Base-by-base conservation (phyloP, 768 basidiomycete species). In the Dentipellis fragilis region DNA sequence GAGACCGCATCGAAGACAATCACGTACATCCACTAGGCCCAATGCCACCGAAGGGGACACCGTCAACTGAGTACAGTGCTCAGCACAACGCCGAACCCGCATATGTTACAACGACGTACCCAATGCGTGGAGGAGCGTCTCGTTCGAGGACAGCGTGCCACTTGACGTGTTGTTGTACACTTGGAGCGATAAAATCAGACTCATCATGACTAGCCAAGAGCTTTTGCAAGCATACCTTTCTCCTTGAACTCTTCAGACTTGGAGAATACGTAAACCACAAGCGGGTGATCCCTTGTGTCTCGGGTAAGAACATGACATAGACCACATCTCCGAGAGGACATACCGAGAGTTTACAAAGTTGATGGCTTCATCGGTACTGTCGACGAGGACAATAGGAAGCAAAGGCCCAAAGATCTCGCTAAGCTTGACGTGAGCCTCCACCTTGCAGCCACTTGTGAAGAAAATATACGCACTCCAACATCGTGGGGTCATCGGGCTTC, bases 331-430 rank as follows among this genome's bases (percentile, higher is more conserved):
- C 14, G 23, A 10, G n/a, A 12, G 16, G 14, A 59, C 73, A 14
- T 50, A 81, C 85, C 72, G 73, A 16, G 67, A 67, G 61, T 84
- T 84, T 49, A 91, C 75, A 56, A 80, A 82, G 11, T 77, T 74
- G 55, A 91, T 81, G 4, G 83, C 90, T 29, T 80, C 83, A 36
- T 89, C 86, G 5, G 87, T 51, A 54, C 76, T 66, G 14, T 83
- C 78, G 19, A 91, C 81, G 0, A 85, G 77, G 0, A 92, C 71
- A 38, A 93, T 73, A 3, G 88, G 84, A 19, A 93, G 71, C 9
- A 93, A 59, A 10, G 91, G 89, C 0, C 89, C 91, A 63, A 93
- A 92, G 37, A 92, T 75, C 62, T 93, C 91, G 57, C 88, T 89
- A 5, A 7, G 12, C 10, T 29, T 49, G 29, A 3, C 42, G 42